phyloP scores from a whole-genome alignment of 2,329 filamentous ascomycete genomes.

The Aspergillus sergii region DNA sequence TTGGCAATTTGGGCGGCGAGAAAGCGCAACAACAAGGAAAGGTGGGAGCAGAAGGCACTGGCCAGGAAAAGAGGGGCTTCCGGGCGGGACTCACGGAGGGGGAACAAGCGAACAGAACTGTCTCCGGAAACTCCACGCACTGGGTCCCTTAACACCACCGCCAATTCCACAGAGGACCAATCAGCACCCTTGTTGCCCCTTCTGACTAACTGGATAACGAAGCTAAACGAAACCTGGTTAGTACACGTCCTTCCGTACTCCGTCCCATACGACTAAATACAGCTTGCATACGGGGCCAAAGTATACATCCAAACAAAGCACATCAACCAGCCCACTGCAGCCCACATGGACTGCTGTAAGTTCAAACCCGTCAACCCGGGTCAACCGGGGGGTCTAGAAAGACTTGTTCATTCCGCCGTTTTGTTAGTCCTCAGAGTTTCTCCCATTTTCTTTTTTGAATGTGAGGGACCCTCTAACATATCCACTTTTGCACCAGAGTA shows the following conservation, averaged over 20 bases:
- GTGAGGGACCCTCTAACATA: conserved; percentile 16
- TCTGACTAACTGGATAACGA: conserved; percentile 23
- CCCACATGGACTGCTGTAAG: conserved; percentile 27
- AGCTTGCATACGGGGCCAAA: conserved; percentile 10
- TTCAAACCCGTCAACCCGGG: conserved; percentile 33
- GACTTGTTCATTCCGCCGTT: conserved; percentile 16
- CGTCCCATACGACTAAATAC: conserved; percentile 21
- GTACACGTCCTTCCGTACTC: conserved; percentile 16
- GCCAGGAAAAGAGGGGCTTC: conserved; percentile 21
- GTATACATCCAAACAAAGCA: conserved; percentile 21
- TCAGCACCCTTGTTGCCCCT: neutral
- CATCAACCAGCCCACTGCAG: conserved; percentile 22
- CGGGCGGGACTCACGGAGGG: conserved; percentile 24
- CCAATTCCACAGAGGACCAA: conserved; percentile 11
- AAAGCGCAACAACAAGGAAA: conserved; percentile 16
- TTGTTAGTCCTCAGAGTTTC: conserved; percentile 5
- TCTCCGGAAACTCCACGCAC: conserved; percentile 19
- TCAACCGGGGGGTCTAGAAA: conserved; percentile 26
- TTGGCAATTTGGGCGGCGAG: conserved; percentile 21
- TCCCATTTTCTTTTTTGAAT: conserved; percentile 4
- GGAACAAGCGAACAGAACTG: conserved; percentile 14
- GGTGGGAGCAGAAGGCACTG: conserved; percentile 9
- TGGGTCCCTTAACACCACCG: conserved; percentile 15
- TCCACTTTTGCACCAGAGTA: neutral
- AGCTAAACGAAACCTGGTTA: conserved; percentile 18